These are phyloP conservation scores for Porcisia deanei DNA, from an alignment of 208 protist genomes.

Conservation along the genomic window DNA sequence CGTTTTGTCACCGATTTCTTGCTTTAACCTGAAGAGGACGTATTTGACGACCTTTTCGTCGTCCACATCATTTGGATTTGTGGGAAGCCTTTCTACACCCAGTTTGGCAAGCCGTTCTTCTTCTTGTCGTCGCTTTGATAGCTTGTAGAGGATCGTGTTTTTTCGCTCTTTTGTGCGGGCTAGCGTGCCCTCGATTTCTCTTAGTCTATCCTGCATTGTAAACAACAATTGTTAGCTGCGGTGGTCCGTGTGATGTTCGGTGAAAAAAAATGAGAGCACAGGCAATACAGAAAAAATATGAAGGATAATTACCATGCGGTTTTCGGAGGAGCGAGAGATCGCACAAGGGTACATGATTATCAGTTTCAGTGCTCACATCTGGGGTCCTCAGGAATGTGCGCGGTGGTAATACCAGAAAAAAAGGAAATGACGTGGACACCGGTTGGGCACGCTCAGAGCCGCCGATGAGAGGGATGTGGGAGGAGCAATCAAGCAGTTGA, in stretches of 20 bases:
- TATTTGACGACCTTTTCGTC: constrained; percentile 68
- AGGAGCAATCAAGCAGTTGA: too few relatives aligned
- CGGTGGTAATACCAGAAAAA: background rate
- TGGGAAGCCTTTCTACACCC: constrained; percentile 60
- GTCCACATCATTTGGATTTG: constrained; percentile 60
- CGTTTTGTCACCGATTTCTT: constrained; percentile 76
- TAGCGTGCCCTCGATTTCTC: constrained; percentile 86
- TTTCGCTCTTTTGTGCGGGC: constrained; percentile 77
- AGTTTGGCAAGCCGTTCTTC: constrained; percentile 62
- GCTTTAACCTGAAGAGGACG: constrained; percentile 65
- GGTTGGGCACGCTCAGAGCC: too few relatives aligned
- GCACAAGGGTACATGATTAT: background rate
- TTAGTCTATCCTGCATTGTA: constrained; percentile 74
- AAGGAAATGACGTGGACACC: background rate
- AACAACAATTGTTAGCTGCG: background rate
- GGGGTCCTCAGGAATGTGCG: background rate
- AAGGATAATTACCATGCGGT: background rate
- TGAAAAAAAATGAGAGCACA: constrained; percentile 7
- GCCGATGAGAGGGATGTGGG: too few relatives aligned
- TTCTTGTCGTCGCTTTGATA: constrained; percentile 55
- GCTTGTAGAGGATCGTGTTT: constrained; percentile 83
- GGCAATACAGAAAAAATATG: background rate
- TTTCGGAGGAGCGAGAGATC: too few relatives aligned
- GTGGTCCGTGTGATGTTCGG: too few relatives aligned
- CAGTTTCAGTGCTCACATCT: background rate